Conservation (phyloP, 176 grass and related monocot genomes). For the Tuctoria greenei region DNA sequence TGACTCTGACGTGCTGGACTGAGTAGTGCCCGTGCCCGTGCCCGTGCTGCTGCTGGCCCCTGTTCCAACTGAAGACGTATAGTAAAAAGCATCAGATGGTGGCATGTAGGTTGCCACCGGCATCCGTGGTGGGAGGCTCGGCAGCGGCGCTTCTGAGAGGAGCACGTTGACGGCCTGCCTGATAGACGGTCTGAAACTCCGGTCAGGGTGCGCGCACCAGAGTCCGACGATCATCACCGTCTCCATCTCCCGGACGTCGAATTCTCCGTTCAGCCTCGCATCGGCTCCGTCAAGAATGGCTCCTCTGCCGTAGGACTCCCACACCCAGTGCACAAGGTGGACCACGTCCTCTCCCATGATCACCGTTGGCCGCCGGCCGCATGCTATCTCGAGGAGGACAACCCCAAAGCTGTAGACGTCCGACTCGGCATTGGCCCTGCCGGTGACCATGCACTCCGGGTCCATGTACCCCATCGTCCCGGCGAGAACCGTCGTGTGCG, state of each 20-base stretch:
- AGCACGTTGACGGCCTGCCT: not conserved
- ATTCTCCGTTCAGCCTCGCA: constrained; percentile 1
- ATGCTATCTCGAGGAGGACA: constrained; percentile 44
- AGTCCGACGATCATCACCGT: constrained; percentile 45
- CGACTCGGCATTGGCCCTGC: constrained; percentile 12
- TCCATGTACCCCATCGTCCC: constrained; percentile 45
- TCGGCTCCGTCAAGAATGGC: constrained; percentile 36
- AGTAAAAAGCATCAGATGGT: too few relatives aligned
- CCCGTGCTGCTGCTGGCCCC: not conserved
- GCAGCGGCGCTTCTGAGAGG: not conserved
- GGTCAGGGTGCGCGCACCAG: constrained; percentile 8
- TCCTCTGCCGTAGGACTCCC: constrained; percentile 27
- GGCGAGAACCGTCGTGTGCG: constrained; percentile 22
- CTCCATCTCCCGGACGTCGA: constrained; percentile 25
- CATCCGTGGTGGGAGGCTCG: not conserved
- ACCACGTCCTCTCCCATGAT: not conserved
- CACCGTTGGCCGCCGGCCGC: constrained; percentile 8
- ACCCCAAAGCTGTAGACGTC: constrained; percentile 57
- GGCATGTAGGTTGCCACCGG: not conserved
- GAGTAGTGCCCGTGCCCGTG: not conserved
- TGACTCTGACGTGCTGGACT: not conserved
- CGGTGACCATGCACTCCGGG: constrained; percentile 21
- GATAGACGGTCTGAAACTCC: not conserved
- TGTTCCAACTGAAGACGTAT: not conserved
- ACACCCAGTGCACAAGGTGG: constrained; percentile 27